Conservation (phyloP, 2,329 filamentous ascomycete genomes). For the Stachybotrys echinatus region DNA sequence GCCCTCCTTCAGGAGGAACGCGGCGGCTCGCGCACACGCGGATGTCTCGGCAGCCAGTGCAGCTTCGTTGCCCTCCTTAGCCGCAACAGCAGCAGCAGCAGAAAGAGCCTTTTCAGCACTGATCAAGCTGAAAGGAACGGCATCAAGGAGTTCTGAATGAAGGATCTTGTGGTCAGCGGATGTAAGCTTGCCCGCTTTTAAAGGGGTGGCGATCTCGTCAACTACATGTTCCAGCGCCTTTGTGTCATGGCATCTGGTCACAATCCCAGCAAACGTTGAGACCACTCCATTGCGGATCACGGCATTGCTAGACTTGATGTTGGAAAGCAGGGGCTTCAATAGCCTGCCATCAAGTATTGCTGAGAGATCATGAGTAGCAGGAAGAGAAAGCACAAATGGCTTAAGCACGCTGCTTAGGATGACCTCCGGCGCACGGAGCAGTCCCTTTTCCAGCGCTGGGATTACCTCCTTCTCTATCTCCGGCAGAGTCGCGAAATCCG, state of each 20-base stretch:
- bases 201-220: slow-evolving; percentile 70
- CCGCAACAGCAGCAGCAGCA: slow-evolving; percentile 61
- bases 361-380: slow-evolving; percentile 70
- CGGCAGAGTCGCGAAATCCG: slow-evolving; percentile 63
- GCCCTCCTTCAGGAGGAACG: slow-evolving; percentile 55
- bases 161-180: slow-evolving; percentile 79
- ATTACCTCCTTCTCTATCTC: slow-evolving; percentile 73
- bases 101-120: slow-evolving; percentile 63
- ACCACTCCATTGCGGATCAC: slow-evolving; percentile 71
- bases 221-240: slow-evolving; percentile 60
- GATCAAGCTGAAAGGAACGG: slow-evolving; percentile 53
- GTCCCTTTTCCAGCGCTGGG: slow-evolving; percentile 79
- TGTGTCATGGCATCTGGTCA: slow-evolving; percentile 54
- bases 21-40: slow-evolving; percentile 62
- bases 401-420: slow-evolving; percentile 75
- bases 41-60: slow-evolving; percentile 72
- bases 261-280: slow-evolving; percentile 66
- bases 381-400: slow-evolving; percentile 66
- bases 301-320: slow-evolving; percentile 83
- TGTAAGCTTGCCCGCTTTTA: slow-evolving; percentile 80
- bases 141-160: slow-evolving; percentile 74
- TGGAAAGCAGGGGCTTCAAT: slow-evolving; percentile 82
- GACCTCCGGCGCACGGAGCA: slow-evolving; percentile 86
- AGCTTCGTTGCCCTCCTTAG: slow-evolving; percentile 84
- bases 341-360: slow-evolving; percentile 65